A percentile compares a stretch with the other conserved stretches of the same genome.
Evolutionary conservation across 768 basidiomycete species (phyloP).

Genomic region (Lactarius deliciosus): DNA sequence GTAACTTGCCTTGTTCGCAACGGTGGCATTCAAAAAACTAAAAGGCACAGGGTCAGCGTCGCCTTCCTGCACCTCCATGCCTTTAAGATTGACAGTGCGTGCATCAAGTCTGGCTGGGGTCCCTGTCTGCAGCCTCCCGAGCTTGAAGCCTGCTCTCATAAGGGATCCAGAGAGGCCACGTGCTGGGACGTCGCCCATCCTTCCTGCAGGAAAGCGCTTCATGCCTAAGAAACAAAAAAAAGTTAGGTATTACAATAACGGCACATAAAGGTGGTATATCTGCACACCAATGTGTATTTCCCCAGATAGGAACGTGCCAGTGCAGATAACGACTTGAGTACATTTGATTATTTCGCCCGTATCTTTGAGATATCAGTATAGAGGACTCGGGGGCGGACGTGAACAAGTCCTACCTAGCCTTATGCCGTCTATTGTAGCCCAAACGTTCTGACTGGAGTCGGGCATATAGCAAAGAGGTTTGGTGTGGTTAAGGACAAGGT

Average conservation of each 20-base stretch:
- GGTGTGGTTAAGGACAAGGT: constrained; percentile 64
- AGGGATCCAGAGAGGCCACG: constrained; percentile 76
- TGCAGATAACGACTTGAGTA: constrained; percentile 83
- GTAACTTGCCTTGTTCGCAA: constrained; percentile 63
- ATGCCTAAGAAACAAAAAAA: constrained; percentile 45
- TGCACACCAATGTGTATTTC: constrained; percentile 82
- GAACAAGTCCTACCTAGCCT: constrained; percentile 50
- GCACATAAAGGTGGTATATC: background rate
- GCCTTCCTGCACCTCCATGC: constrained; percentile 62
- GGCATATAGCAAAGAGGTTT: constrained; percentile 32
- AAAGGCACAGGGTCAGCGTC: constrained; percentile 69
- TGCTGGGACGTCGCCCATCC: constrained; percentile 70
- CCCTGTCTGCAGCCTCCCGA: constrained; percentile 82
- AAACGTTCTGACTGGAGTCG: constrained; percentile 35
- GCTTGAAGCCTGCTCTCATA: constrained; percentile 69
- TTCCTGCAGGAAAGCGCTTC: constrained; percentile 75
- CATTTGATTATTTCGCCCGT: constrained; percentile 73
- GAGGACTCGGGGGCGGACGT: background rate
- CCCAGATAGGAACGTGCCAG: constrained; percentile 88
- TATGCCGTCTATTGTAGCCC: constrained; percentile 63
- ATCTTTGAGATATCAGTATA: constrained; percentile 43
- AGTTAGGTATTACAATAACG: background rate
- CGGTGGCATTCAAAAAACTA: constrained; percentile 65
- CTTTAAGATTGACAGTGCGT: constrained; percentile 66
- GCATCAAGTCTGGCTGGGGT: constrained; percentile 81